Evolutionary conservation across 2,329 filamentous ascomycete species (phyloP), one percentile per base, ranked within the genome.

Genomic region (Neonectria magnoliae): DNA sequence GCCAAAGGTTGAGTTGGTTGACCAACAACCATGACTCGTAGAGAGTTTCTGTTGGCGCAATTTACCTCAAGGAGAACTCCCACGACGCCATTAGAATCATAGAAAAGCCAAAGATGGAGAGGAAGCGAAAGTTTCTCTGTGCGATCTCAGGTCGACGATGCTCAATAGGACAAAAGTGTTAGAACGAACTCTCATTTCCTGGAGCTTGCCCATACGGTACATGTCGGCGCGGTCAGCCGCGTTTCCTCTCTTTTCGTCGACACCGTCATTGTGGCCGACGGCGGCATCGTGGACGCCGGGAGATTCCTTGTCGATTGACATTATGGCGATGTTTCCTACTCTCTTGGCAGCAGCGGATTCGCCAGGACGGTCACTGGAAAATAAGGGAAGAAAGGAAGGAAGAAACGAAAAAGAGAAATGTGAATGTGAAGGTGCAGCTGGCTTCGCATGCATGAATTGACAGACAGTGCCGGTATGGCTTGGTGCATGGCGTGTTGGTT

Each of bases 21-120:
- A 16, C 0, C 1, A 29, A 27, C 4, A 1, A 14, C 11, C 13
- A 5, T 4, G 16, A 5, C 0, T 13, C 5, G 20, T 2, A 27
- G 6, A 20, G 20, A 45, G 27, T 0, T 13, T 25, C 8, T 0
- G 1, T n/a, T 10, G 0, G n/a, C 1, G 16, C 14, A 10, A 54
- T 25, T 60, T 67, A 80, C 70, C 79, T 76, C 6, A 83, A 70
- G 1, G 78, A 74, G 44, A 80, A 79, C 52, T 84, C 82, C 83
- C 83, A 72, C 22, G 70, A 84, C 1, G 81, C 82, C 47, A 81
- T 82, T 2, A 83, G 71, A 50, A 83, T 81, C 61, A 80, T 81
- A 1, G 81, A 80, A 60, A 85, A 85, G 18, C 82, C 82, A 56
- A 85, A 79, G 31, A 83, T 84, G 8, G 80, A 81, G 25, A 82